Evolutionary conservation across 2,329 filamentous ascomycete genomes (phyloP).

Genomic region (Rachicladosporium sp.): DNA sequence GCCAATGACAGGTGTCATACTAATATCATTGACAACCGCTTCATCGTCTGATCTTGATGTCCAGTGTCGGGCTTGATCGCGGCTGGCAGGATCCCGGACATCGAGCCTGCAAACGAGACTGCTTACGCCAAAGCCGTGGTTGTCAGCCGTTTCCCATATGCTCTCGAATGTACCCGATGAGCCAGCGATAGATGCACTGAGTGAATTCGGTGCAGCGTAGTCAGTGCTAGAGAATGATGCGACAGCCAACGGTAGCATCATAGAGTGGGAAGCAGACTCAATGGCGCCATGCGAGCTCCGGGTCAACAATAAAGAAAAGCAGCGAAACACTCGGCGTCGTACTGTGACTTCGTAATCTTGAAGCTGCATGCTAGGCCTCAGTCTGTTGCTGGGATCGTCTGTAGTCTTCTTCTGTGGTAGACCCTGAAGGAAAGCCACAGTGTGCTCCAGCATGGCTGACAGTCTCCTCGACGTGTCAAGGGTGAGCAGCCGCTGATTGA

Average conservation of each 20-base stretch:
- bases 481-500: constrained; percentile 82
- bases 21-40: constrained; percentile 47
- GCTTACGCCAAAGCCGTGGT: constrained; percentile 86
- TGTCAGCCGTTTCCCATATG: constrained; percentile 90
- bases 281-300: constrained; percentile 73
- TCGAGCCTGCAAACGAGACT: constrained; percentile 70
- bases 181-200: constrained; percentile 84
- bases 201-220: constrained; percentile 68
- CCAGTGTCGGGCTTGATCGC: constrained; percentile 42
- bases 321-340: constrained; percentile 81
- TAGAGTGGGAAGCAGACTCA: constrained; percentile 81
- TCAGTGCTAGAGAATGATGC: constrained; percentile 89
- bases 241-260: constrained; percentile 77
- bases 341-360: constrained; percentile 90
- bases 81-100: constrained; percentile 52
- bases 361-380: constrained; percentile 76
- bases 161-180: constrained; percentile 83
- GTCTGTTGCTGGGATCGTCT: constrained; percentile 72
- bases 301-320: constrained; percentile 82
- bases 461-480: constrained; percentile 89
- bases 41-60: constrained; percentile 44
- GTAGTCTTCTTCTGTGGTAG: constrained; percentile 72
- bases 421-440: constrained; percentile 75
- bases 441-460: constrained; percentile 89
- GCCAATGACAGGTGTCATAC: constrained; percentile 55